Percentiles rank a stretch among this genome's conserved stretches.
phyloP scores from a whole-genome alignment of 768 basidiomycete genomes.

The Sutorius australiensis region DNA sequence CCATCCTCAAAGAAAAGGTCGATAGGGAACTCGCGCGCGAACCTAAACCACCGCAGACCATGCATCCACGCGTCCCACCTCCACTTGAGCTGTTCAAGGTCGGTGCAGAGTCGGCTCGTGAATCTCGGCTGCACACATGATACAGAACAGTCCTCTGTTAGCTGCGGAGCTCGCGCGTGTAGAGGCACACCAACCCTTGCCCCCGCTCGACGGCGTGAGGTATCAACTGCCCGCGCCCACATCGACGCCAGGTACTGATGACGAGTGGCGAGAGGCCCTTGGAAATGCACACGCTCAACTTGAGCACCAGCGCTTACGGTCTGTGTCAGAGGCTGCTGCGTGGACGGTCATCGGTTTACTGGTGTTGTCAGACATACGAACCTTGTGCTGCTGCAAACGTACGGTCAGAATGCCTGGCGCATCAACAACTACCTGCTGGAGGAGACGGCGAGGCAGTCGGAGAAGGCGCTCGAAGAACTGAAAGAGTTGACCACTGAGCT shows the following conservation, averaged over 20 bases:
- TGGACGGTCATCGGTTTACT: slow-evolving; percentile 1
- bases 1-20: slow-evolving; percentile 68
- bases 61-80: slow-evolving; percentile 73
- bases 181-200: slow-evolving; percentile 61
- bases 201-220: slow-evolving; percentile 64
- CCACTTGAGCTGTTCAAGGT: slow-evolving; percentile 65
- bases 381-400: slow-evolving; percentile 74
- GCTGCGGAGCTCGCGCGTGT: slow-evolving; percentile 72
- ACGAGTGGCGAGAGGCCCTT: slow-evolving; percentile 72
- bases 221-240: slow-evolving; percentile 72
- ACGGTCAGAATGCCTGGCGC: slow-evolving; percentile 89
- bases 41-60: slow-evolving; percentile 51
- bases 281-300: slow-evolving; percentile 78
- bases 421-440: slow-evolving; percentile 89
- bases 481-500: slow-evolving; percentile 78
- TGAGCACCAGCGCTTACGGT: slow-evolving; percentile 84
- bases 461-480: slow-evolving; percentile 70
- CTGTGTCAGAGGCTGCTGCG: slow-evolving; percentile 11
- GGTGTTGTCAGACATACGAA: slow-evolving; percentile 65
- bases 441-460: slow-evolving; percentile 65
- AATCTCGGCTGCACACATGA: background rate
- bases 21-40: slow-evolving; percentile 75
- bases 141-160: slow-evolving; percentile 64
- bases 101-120: slow-evolving; percentile 21
- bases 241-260: slow-evolving; percentile 58